Percentiles rank a stretch among this genome's conserved stretches.
Evolutionary conservation across 768 basidiomycete species (phyloP).

Genomic region (Basidioascus undulatus): DNA sequence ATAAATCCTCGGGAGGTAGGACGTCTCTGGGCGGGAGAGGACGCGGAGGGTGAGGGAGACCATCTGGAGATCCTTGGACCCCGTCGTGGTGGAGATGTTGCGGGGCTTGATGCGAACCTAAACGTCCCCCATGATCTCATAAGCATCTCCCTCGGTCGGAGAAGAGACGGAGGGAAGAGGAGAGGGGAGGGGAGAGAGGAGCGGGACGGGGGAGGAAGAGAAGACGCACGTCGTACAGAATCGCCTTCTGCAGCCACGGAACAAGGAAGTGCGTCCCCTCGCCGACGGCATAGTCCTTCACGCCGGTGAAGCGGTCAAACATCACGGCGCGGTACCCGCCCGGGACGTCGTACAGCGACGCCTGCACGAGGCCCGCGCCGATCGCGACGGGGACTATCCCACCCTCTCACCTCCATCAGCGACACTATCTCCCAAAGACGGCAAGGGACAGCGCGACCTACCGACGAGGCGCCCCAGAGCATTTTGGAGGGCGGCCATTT

Average conservation of each 20-base stretch:
- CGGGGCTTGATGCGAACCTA: background rate
- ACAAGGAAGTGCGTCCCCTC: slow-evolving; percentile 94
- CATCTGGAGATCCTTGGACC: slow-evolving; percentile 40
- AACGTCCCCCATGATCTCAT: slow-evolving; percentile 5
- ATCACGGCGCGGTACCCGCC: slow-evolving; percentile 85
- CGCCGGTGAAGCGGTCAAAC: slow-evolving; percentile 92
- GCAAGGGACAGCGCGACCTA: no score
- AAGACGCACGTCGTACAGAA: slow-evolving; percentile 79
- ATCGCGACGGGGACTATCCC: slow-evolving; percentile 50
- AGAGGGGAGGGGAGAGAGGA: background rate
- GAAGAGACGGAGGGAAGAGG: no score
- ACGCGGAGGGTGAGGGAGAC: slow-evolving; percentile 90
- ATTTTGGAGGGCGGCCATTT: no score
- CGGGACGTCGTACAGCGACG: slow-evolving; percentile 36
- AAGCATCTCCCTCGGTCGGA: background rate
- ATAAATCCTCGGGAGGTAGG: slow-evolving; percentile 77
- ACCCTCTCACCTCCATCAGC: no score
- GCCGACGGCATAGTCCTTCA: slow-evolving; percentile 40
- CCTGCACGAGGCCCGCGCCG: slow-evolving; percentile 24
- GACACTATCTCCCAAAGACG: no score
- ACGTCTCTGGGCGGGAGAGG: slow-evolving; percentile 71
- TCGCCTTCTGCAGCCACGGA: slow-evolving; percentile 87
- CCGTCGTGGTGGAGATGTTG: slow-evolving; percentile 95
- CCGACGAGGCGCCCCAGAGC: no score
- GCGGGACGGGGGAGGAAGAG: background rate